A percentile compares a stretch with the other conserved stretches of the same genome.
These are phyloP conservation scores for Macroventuria anomochaeta DNA, from an alignment of 2,329 filamentous ascomycete genomes.

Conservation along the genomic window DNA sequence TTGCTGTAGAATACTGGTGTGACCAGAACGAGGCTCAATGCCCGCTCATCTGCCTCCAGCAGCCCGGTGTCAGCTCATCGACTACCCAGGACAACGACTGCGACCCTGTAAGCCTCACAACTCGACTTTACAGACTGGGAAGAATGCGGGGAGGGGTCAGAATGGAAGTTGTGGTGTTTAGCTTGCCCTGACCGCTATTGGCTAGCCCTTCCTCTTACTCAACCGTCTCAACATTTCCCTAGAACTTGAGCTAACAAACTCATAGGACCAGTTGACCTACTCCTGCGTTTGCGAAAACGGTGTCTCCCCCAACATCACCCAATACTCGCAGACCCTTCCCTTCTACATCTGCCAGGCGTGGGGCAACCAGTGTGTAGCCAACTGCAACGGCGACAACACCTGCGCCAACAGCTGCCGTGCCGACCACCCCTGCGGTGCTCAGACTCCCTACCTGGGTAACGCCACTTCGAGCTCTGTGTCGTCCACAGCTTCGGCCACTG, in stretches of 20 bases:
- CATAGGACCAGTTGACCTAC: constrained; percentile 64
- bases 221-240: constrained; percentile 9
- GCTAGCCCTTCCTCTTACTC: constrained; percentile 1
- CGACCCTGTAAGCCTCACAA: constrained; percentile 60
- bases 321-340: constrained; percentile 80
- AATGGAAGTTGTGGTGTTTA: background rate
- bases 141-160: background rate
- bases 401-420: constrained; percentile 56
- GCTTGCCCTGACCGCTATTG: background rate
- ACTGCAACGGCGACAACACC: constrained; percentile 63
- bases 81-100: constrained; percentile 69
- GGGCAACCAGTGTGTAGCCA: constrained; percentile 70
- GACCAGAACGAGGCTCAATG: constrained; percentile 66
- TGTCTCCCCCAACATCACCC: constrained; percentile 71
- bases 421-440: constrained; percentile 76
- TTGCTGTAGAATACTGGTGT: constrained; percentile 67
- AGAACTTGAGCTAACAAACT: constrained; percentile 6
- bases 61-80: constrained; percentile 50
- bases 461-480: constrained; percentile 55
- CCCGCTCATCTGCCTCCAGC: constrained; percentile 75
- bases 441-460: constrained; percentile 67
- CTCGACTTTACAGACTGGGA: background rate
- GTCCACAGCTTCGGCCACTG: constrained; percentile 45
- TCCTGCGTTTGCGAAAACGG: constrained; percentile 74
- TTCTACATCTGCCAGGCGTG: constrained; percentile 78